A percentile compares a stretch with the other conserved stretches of the same genome.
phyloP scores from a whole-genome alignment of 345 rosid genomes.

The Citrus mangshanensis region DNA sequence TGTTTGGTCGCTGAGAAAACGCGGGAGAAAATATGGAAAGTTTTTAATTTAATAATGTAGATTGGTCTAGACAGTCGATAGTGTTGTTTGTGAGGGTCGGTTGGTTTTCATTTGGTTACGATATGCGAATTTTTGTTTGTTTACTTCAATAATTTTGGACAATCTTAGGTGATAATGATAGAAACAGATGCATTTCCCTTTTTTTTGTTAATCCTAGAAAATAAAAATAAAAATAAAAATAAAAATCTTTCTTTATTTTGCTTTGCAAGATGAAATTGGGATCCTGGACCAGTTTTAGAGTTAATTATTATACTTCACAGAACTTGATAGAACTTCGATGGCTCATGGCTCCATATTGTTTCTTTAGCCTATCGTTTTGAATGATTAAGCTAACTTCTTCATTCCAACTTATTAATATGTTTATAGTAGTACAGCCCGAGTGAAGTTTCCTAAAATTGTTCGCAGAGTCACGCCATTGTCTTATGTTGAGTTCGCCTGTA shows the following conservation, averaged over 20 bases:
- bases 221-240: too few relatives aligned
- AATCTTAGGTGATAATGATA: not conserved
- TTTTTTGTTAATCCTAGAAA: too few relatives aligned
- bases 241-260: not conserved
- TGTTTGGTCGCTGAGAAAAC: not conserved
- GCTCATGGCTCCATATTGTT: not conserved
- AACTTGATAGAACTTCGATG: not conserved
- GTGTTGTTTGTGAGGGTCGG: not conserved
- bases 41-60: not conserved
- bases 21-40: not conserved
- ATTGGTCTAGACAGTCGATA: not conserved
- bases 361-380: not conserved
- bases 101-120: not conserved
- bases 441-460: not conserved
- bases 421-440: not conserved
- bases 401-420: not conserved
- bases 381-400: not conserved
- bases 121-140: not conserved
- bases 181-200: not conserved
- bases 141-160: not conserved
- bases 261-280: not conserved
- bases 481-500: not conserved
- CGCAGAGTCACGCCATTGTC: not conserved
- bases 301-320: not conserved
- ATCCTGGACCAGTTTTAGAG: not conserved